Conservation (phyloP, 768 basidiomycete genomes). For the Suillus americanus region DNA sequence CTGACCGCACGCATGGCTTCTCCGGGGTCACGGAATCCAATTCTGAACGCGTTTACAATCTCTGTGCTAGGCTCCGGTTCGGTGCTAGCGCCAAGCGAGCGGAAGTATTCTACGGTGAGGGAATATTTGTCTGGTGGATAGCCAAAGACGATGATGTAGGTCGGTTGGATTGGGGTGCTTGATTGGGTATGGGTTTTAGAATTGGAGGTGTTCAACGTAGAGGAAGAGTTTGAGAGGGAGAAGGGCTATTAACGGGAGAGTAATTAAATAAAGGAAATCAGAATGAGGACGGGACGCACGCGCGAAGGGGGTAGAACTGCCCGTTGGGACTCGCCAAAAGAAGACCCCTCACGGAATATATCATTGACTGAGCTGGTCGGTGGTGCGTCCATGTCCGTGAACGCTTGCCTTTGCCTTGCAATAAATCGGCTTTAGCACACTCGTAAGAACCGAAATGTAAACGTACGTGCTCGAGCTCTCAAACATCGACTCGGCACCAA, state of each 20-base stretch:
- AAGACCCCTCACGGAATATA: constrained; percentile 53
- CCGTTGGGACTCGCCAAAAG: constrained; percentile 30
- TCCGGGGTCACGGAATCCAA: constrained; percentile 68
- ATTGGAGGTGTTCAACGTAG: constrained; percentile 11
- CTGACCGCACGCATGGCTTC: constrained; percentile 79
- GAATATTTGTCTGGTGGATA: constrained; percentile 81
- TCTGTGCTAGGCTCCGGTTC: constrained; percentile 68
- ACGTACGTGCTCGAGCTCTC: constrained; percentile 49
- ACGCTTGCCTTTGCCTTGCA: constrained; percentile 55
- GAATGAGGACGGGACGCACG: constrained; percentile 13
- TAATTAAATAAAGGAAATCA: not conserved
- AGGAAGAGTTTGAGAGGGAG: constrained; percentile 21
- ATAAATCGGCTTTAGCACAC: constrained; percentile 8
- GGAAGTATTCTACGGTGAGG: constrained; percentile 71
- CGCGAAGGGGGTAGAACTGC: constrained; percentile 12
- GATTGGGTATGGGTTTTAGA: constrained; percentile 25
- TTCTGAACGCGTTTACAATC: constrained; percentile 77
- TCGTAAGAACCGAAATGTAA: constrained; percentile 6
- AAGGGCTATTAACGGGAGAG: constrained; percentile 13
- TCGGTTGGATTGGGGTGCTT: constrained; percentile 37
- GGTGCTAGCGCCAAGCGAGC: constrained; percentile 67
- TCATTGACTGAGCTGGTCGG: constrained; percentile 76
- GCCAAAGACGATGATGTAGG: constrained; percentile 83
- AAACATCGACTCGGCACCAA: constrained; percentile 86
- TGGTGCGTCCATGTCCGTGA: constrained; percentile 79